Evolutionary conservation across 2,329 filamentous ascomycete species (phyloP).

Genomic region (Fusarium tupiense): DNA sequence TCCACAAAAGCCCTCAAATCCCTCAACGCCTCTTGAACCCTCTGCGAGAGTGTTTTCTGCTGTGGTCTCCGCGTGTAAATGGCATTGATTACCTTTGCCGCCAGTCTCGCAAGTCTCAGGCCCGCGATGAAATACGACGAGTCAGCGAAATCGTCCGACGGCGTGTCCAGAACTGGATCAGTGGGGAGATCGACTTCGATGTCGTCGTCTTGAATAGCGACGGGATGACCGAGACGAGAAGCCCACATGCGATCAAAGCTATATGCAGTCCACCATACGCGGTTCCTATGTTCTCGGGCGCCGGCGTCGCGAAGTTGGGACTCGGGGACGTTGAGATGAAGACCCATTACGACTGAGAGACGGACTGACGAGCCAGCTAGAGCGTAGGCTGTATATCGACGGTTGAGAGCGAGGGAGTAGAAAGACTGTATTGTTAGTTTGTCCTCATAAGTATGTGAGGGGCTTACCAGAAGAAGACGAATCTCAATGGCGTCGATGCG

Average conservation of each 20-base stretch:
- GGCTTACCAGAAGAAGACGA: constrained; percentile 54
- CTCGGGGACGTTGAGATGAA: constrained; percentile 53
- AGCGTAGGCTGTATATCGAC: constrained; percentile 55
- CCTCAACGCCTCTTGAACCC: constrained; percentile 47
- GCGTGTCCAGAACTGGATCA: constrained; percentile 40
- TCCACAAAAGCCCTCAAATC: constrained; percentile 46
- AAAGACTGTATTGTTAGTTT: constrained; percentile 47
- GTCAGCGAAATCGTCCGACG: constrained; percentile 47
- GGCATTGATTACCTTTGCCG: constrained; percentile 43
- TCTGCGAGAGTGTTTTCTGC: constrained; percentile 44
- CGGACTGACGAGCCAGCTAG: constrained; percentile 57
- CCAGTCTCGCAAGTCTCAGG: constrained; percentile 51
- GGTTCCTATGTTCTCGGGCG: constrained; percentile 51
- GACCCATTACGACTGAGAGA: constrained; percentile 54
- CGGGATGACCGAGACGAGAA: constrained; percentile 58
- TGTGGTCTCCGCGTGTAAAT: constrained; percentile 47
- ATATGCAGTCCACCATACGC: constrained; percentile 57
- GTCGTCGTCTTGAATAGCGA: constrained; percentile 59
- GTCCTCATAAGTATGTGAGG: fast-evolving
- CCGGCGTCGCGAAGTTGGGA: constrained; percentile 52
- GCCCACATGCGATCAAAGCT: constrained; percentile 59
- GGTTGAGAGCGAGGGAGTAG: constrained; percentile 56
- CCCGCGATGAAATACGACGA: constrained; percentile 47
- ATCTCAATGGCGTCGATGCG: constrained; percentile 56
- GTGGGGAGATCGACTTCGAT: constrained; percentile 57